Evolutionary conservation across 306 rosid species (phyloP), one percentile per base, ranked within the genome.

Genomic region (Lathyrus sativus): DNA sequence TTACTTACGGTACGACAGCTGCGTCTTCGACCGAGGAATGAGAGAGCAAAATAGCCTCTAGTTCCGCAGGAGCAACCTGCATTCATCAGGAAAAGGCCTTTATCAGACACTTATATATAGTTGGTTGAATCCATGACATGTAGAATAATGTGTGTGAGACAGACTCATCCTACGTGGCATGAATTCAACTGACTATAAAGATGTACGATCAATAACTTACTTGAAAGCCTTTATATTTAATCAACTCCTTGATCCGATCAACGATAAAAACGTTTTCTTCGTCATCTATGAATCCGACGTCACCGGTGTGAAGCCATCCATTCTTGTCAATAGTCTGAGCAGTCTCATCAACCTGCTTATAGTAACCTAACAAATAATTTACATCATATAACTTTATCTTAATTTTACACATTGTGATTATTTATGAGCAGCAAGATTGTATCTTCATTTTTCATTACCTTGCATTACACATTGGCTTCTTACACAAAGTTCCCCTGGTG

Each of bases 261-360:
- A 81, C 74, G 43, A 93, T 85, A 29, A 90, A 90, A 45, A 93
- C 85, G 60, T 85, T 83, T 14, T 87, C 95, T 24, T 90, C 95
- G 5, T 85, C 89, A 54, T 93, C 97, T 3, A 90, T 93, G 77
- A 82, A 88, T 42, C 95, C 97, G 12, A 90, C 53, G 51, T 93
- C 99, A 14, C 99, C 99, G 0, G 95, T 86, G 84, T 90, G 97
- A 60, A 93, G 96, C 97, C 96, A 93, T 50, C 97, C 92, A 31
- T 86, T 43, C 22, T 72, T 81, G 79, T 92, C 98, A 15, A 93
- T 88, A 9, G 95, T 87, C 7, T 85, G 83, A 0, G 80, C 72
- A 51, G 96, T 93, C 75, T 93, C 98, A 65, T 84, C 96, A 59
- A 79, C 82, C 19, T 85, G 85, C 43, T 88, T 88, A 57, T 83